Base-by-base conservation (phyloP, 768 basidiomycete genomes). In the Termitomyces titanicus region DNA sequence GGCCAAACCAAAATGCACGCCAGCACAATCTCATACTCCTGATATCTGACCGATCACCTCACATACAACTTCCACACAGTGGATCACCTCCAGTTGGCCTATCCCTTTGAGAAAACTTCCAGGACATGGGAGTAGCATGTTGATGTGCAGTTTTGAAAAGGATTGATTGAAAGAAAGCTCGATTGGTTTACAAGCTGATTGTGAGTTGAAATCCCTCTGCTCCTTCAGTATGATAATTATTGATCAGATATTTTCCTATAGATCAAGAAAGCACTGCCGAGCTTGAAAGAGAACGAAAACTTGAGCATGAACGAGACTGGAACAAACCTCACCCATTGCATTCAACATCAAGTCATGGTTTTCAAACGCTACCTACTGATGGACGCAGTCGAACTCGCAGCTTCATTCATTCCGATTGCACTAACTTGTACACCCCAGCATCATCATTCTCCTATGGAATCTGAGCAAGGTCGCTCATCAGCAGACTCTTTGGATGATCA, bases 271-370 rank as follows among this genome's bases (percentile, higher is more conserved):
- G n/a, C n/a, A n/a, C n/a, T n/a, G n/a, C 24, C 8, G 47, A 48
- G 6, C 35, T 48, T 25, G 35, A 37, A 11, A 48, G 24, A 37
- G 47, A 37, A 9, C 34, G 10, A 9, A 31, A 48, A 24, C 2
- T 24, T n/a, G 47, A 35, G 33, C 47, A 5, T 37, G 85, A 84
- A 61, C 73, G 79, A 33, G 75, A 76, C 48, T 83, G 84, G 82
- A 84, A 83, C 63, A 80, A 72, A 58, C 76, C 72, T 11, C 71
- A 72, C 18, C 43, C 61, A 62, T 57, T 62, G 45, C 79, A 77
- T n/a, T 72, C 78, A 17, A 69, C 75, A 2, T 80, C 79, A 11
- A 77, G 75, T 58, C 65, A 77, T 52, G 73, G 70, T 53, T 61
- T 69, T 17, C 70, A 71, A 57, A 74, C 74, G 20, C 69, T 81